Evolutionary conservation across 805 yeast species (phyloP).

Genomic region (Pichia heedii): DNA sequence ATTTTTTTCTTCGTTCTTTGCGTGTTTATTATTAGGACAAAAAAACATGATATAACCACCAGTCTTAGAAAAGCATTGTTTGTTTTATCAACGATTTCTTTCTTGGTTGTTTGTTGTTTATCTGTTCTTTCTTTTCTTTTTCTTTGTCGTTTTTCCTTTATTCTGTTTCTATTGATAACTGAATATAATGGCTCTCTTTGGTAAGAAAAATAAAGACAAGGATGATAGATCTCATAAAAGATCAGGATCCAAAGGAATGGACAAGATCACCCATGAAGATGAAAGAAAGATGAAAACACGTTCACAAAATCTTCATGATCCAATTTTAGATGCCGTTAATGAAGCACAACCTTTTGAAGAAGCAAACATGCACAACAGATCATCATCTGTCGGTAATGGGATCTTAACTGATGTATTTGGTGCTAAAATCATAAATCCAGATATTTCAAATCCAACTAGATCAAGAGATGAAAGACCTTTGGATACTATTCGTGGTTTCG

Average conservation of each 20-base stretch:
- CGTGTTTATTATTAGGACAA: no score
- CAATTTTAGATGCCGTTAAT: slow-evolving; percentile 85
- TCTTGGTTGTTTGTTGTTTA: no score
- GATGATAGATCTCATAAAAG: slow-evolving; percentile 8
- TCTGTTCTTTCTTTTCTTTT: no score
- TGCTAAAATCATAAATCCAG: slow-evolving; percentile 65
- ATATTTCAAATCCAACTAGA: slow-evolving; percentile 88
- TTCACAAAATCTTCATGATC: slow-evolving; percentile 72
- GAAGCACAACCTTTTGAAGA: slow-evolving; percentile 94
- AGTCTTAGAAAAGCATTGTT: no score
- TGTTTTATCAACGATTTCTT: no score
- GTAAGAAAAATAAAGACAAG: slow-evolving; percentile 27
- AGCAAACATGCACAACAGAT: slow-evolving; percentile 30
- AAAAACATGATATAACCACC: no score
- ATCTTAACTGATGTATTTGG: slow-evolving; percentile 79
- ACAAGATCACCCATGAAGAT: slow-evolving; percentile 42
- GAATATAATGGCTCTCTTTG: slow-evolving; percentile 43
- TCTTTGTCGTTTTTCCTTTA: no score
- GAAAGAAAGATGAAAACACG: slow-evolving; percentile 50
- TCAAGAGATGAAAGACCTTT: slow-evolving; percentile 92
- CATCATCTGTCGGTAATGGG: slow-evolving; percentile 31
- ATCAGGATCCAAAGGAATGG: slow-evolving; percentile 10
- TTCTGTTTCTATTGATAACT: no score
- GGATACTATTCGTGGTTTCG: slow-evolving; percentile 91
- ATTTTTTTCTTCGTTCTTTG: no score